Evolutionary conservation across 208 protist species (phyloP).

Genomic region (Trypanosoma melophagium): DNA sequence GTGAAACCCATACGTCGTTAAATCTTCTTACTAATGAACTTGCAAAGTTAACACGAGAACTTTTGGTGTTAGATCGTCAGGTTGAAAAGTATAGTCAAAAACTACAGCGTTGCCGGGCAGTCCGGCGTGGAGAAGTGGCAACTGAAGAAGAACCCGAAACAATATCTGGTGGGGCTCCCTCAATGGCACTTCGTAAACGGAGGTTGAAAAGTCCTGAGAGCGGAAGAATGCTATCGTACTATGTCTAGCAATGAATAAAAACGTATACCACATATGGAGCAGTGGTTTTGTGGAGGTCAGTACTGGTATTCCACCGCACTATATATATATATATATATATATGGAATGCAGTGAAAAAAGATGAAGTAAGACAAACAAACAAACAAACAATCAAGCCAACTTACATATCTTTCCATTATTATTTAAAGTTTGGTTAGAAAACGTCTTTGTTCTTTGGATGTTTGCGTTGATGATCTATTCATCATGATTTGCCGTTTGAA

Average conservation of each 20-base stretch:
- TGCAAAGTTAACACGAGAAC: constrained; percentile 41
- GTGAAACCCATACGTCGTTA: constrained; percentile 42
- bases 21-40: constrained; percentile 50
- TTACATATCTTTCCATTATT: too few relatives aligned
- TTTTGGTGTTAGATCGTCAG: constrained; percentile 41
- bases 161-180: not conserved
- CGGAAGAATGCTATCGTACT: constrained; percentile 4
- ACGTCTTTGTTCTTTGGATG: too few relatives aligned
- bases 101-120: constrained; percentile 17
- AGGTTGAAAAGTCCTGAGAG: not conserved
- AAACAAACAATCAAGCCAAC: too few relatives aligned
- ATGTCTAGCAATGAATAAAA: constrained; percentile 8
- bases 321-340: too few relatives aligned
- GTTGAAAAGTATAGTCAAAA: constrained; percentile 64
- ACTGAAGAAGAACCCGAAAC: not conserved
- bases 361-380: too few relatives aligned
- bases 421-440: too few relatives aligned
- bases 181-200: not conserved
- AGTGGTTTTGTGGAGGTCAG: not conserved
- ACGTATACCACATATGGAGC: not conserved
- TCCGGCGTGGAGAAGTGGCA: not conserved
- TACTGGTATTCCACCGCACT: too few relatives aligned
- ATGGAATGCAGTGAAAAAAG: not conserved
- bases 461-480: too few relatives aligned
- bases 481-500: too few relatives aligned